Conservation (phyloP, 106 monocot genomes). For the Narthecium ossifragum region DNA sequence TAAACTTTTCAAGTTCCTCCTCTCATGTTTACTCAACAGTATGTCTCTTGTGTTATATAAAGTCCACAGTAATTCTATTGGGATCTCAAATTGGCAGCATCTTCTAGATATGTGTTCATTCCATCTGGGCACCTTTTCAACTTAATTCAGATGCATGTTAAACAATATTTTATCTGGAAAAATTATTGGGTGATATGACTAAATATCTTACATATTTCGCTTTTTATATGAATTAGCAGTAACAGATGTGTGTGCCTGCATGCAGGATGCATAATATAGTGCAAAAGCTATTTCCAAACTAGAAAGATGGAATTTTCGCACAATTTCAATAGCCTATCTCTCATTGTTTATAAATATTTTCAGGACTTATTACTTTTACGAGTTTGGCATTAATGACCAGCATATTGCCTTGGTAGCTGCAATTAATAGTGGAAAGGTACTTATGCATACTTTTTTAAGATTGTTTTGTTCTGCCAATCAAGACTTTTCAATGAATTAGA, state of each 20-base stretch:
- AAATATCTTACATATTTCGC: too few relatives aligned
- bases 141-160: too few relatives aligned
- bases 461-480: not conserved
- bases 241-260: not conserved
- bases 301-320: not conserved
- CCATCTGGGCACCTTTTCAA: too few relatives aligned
- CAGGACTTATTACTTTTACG: conserved; percentile 97
- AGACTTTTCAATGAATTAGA: too few relatives aligned
- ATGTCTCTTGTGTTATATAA: not conserved
- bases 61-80: not conserved
- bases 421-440: conserved; percentile 75
- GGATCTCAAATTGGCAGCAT: too few relatives aligned
- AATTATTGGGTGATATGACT: too few relatives aligned
- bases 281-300: not conserved
- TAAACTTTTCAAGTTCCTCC: too few relatives aligned
- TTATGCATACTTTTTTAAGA: not conserved
- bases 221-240: too few relatives aligned
- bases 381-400: conserved; percentile 67
- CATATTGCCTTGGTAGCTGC: conserved; percentile 76
- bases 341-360: not conserved
- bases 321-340: not conserved
- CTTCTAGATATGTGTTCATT: too few relatives aligned
- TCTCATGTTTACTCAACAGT: too few relatives aligned
- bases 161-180: too few relatives aligned
- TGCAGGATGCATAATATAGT: not conserved